Evolutionary conservation across 2,329 filamentous ascomycete species (phyloP).

Genomic region (Pyrenochaeta sp.): DNA sequence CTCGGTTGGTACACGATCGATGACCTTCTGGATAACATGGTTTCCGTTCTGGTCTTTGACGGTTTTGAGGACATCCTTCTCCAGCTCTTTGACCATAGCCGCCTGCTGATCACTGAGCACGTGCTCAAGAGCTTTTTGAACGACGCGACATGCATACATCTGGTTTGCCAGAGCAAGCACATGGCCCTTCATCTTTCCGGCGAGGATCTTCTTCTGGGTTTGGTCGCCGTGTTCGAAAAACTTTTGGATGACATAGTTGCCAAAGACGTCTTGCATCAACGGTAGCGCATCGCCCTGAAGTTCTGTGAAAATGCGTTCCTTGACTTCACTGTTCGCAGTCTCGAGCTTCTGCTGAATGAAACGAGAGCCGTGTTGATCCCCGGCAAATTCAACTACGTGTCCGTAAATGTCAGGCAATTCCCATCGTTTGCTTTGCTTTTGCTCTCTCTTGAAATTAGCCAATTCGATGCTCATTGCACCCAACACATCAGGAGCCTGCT

Average conservation of each 20-base stretch:
- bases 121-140: constrained; percentile 94
- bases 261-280: constrained; percentile 95
- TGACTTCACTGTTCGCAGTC: constrained; percentile 93
- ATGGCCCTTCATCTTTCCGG: constrained; percentile 85
- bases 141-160: constrained; percentile 93
- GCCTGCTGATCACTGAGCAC: constrained; percentile 92
- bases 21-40: constrained; percentile 94
- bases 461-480: constrained; percentile 74
- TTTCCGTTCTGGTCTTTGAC: constrained; percentile 92
- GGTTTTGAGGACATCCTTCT: constrained; percentile 76
- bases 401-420: constrained; percentile 89
- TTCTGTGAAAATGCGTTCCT: constrained; percentile 87
- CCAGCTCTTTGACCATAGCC: constrained; percentile 81
- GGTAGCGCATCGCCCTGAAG: constrained; percentile 84
- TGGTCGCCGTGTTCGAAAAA: constrained; percentile 96
- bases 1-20: constrained; percentile 78
- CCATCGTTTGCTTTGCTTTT: constrained; percentile 75
- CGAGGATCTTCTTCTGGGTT: constrained; percentile 86
- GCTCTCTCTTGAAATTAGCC: constrained; percentile 79
- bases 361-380: constrained; percentile 92
- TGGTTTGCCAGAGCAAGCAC: constrained; percentile 81
- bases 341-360: constrained; percentile 95
- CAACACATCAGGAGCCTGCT: constrained; percentile 59
- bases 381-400: constrained; percentile 91
- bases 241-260: constrained; percentile 98